Conservation (phyloP, 108 stramenopile species). For the Nitzschia sp. region DNA sequence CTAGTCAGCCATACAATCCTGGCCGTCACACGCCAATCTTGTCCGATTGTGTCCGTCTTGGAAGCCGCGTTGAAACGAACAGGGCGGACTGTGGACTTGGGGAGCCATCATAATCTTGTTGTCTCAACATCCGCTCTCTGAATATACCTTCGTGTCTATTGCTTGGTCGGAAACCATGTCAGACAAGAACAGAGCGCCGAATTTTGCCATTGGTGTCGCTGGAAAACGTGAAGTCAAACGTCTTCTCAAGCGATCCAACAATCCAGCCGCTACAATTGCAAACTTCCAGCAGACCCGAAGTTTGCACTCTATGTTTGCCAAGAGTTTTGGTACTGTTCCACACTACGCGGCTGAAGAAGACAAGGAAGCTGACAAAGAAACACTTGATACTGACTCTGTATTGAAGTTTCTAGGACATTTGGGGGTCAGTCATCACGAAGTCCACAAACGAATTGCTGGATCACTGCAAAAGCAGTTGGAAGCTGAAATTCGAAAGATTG, state of each 20-base stretch:
- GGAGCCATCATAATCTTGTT: too few species aligned
- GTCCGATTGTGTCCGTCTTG: too few species aligned
- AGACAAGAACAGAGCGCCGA: slow-evolving; percentile 28
- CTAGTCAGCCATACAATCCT: too few species aligned
- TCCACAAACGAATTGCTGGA: slow-evolving; percentile 73
- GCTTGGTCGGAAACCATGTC: not conserved
- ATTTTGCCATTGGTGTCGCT: slow-evolving; percentile 24
- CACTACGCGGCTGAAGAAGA: slow-evolving; percentile 26
- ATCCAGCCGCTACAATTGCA: slow-evolving; percentile 58
- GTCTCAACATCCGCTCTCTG: too few species aligned
- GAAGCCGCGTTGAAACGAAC: too few species aligned
- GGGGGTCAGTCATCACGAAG: slow-evolving; percentile 73
- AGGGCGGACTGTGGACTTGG: too few species aligned
- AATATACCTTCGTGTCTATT: too few species aligned
- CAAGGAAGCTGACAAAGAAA: slow-evolving; percentile 35
- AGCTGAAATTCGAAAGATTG: slow-evolving; percentile 77
- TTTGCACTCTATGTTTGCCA: slow-evolving; percentile 74
- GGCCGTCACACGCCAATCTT: too few species aligned
- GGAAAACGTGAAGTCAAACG: slow-evolving; percentile 31
- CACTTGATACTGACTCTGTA: slow-evolving; percentile 76
- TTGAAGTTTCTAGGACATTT: slow-evolving; percentile 73
- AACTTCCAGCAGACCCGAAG: slow-evolving; percentile 70
- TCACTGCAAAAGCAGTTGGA: slow-evolving; percentile 68
- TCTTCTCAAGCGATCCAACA: slow-evolving; percentile 25
- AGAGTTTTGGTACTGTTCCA: slow-evolving; percentile 71